Base-by-base conservation (phyloP, 2,329 filamentous ascomycete genomes). In the Rutstroemia sydowiana region DNA sequence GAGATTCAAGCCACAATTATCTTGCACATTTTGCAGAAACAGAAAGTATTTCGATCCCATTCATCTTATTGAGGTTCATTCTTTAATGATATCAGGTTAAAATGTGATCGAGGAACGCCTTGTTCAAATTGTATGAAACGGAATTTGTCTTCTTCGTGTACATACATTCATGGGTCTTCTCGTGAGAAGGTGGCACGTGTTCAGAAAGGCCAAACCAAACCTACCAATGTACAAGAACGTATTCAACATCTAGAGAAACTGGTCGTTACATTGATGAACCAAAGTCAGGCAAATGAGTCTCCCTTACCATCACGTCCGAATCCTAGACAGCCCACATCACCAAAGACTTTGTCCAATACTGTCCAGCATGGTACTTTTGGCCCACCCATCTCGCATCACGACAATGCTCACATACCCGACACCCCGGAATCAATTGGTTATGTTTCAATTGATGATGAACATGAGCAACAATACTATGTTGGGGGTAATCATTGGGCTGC, bases 211-310 rank as follows among this genome's bases (percentile, higher is more conserved):
- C 51, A 32, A 32, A 20, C 36, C n/a, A 44, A 31, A 5, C 34
- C 45, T 68, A 72, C 71, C 65, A 72, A 73, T 66, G 75, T 80
- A 71, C 73, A 76, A 31, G 73, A 74, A 10, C 70, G 77, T 49
- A 68, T 81, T 34, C 73, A 71, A 61, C 70, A 75, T 43, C 74
- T 81, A 1, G 77, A 81, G 63, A 72, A 75, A 47, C 75, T 81
- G 71, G 75, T 81, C 20, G 68, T 76, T 21, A 70, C 68, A 37
- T 75, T 81, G 70, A 74, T 80, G 68, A 57, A 61, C 9, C 52
- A 54, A 41, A 55, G 37, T 14, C 21, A 26, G 44, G 20, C 23
- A 8, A 30, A 46, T 16, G 11, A 28, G 20, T 28, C 6, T 26
- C 7, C 14, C 18, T 11, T n/a, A 16, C 13, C 21, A 6, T 23